Evolutionary conservation across 208 protist genomes (phyloP), one percentile per base, ranked within the genome.

Genomic region (Baffinella frigidus): DNA sequence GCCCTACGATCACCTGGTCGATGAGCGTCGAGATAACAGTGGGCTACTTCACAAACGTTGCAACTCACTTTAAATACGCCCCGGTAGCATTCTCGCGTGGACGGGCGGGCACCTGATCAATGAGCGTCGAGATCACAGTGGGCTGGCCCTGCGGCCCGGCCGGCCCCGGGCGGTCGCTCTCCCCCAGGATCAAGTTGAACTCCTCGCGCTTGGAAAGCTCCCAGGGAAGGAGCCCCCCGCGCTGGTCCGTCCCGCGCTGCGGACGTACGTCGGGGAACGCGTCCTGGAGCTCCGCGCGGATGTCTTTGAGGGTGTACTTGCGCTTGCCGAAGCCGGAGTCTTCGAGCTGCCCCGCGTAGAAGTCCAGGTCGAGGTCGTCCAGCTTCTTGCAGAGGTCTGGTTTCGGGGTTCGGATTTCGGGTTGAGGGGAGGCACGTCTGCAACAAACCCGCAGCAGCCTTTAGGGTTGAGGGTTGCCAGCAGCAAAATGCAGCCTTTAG

Each of bases 151-250:
- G n/a, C n/a, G n/a, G n/a, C n/a, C n/a, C n/a, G n/a, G n/a, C n/a
- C n/a, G n/a, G n/a, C n/a, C n/a, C n/a, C n/a, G n/a, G n/a, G n/a
- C n/a, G n/a, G n/a, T n/a, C n/a, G n/a, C n/a, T n/a, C n/a, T n/a
- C n/a, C n/a, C 67, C 71, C 71, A 48, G n/a, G 39, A 80, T 41
- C 9, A 80, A 27, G 27, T 80, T 80, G 71, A 80, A 80, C 71
- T 80, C 71, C 39, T 48, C 43, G 36, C 71, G 71, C 27, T 80
- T 80, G 24, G 36, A 30, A 17, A 80, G 71, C 71, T 80, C 71
- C 71, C 71, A 80, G 24, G 71, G 48, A 56, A 56, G 17, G 17
- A 56, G 48, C 48, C 11, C 17, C 7, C 48, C 48, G 11, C 11
- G 48, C 48, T 7, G 11, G 7, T 17, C 17, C 11, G 48, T 7